Evolutionary conservation across 192 early-diverging fungal species (phyloP), one percentile per base, ranked within the genome.

Genomic region (Lobosporangium transversale): DNA sequence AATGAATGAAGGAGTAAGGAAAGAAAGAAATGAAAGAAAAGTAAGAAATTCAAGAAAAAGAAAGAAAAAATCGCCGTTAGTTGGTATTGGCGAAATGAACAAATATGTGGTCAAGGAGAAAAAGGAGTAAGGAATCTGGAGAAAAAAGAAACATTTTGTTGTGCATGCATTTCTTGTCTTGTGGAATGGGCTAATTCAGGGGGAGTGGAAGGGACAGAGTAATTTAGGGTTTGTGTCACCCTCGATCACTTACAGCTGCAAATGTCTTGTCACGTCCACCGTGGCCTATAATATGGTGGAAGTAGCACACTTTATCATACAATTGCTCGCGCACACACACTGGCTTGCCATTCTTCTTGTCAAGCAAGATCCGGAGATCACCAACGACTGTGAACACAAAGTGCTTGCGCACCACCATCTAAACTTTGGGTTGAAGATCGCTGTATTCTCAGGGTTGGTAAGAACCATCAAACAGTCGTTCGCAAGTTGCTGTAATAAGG

Each of bases 241-340:
- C n/a, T n/a, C n/a, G n/a, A n/a, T n/a, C n/a, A 68, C 71, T 66
- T 75, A 75, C 71, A 53, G 71, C 71, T 61, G 71, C 71, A 56
- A 75, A 75, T 14, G 71, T 75, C 63, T 75, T 75, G 71, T 75
- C 71, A 52, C 71, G 71, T 55, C 71, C 71, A 40, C 71, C 63
- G 5, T 75, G 71, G 27, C 71, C 71, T 32, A 75, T 75, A 24
- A 75, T 75, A 36, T 75, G 71, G 50, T 75, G 71, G 29, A 75
- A 75, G 49, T 75, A 75, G 24, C 71, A 75, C 26, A 75, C 63
- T 58, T 75, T 75, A 40, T 75, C 71, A 45, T 75, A 75, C 18
- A 75, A 36, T 17, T 75, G 71, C 26, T 75, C 71, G 4, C 71
- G 36, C 1, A 75, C 71, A 42, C 71, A 75, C 0, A 75, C 71